Conservation (phyloP, 2,329 filamentous ascomycete species). For the Aspergillus pseudonomiae region DNA sequence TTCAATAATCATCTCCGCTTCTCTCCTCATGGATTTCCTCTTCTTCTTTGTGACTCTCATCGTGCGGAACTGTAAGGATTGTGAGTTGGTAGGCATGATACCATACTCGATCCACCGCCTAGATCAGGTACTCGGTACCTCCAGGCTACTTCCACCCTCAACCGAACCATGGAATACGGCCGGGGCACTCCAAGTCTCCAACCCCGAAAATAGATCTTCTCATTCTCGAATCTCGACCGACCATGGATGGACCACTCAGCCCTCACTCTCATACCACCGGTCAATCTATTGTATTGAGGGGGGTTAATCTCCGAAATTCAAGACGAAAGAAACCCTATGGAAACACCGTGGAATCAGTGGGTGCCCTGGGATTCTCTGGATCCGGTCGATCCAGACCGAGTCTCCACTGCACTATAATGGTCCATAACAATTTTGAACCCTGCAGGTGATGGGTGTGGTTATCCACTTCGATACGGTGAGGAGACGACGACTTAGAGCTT, state of each 20-base stretch:
- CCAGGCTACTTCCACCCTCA: not conserved
- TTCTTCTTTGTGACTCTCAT: not conserved
- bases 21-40: not conserved
- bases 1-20: constrained; percentile 22
- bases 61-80: not conserved
- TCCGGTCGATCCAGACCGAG: constrained; percentile 4
- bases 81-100: not conserved
- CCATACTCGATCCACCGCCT: not conserved
- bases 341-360: not conserved
- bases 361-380: not conserved
- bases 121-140: not conserved
- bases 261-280: not conserved
- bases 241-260: not conserved
- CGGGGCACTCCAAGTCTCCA: not conserved
- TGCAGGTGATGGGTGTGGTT: constrained; percentile 1
- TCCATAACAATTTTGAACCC: not conserved
- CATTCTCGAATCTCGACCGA: not conserved
- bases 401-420: not conserved
- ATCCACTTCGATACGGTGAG: not conserved
- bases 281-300: not conserved
- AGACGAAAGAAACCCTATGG: not conserved
- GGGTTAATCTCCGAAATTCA: constrained; percentile 1
- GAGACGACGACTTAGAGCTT: not conserved
- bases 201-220: not conserved
- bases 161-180: not conserved